Base-by-base conservation (phyloP, 495 filamentous ascomycete species). In the Parathielavia hyrcaniae region DNA sequence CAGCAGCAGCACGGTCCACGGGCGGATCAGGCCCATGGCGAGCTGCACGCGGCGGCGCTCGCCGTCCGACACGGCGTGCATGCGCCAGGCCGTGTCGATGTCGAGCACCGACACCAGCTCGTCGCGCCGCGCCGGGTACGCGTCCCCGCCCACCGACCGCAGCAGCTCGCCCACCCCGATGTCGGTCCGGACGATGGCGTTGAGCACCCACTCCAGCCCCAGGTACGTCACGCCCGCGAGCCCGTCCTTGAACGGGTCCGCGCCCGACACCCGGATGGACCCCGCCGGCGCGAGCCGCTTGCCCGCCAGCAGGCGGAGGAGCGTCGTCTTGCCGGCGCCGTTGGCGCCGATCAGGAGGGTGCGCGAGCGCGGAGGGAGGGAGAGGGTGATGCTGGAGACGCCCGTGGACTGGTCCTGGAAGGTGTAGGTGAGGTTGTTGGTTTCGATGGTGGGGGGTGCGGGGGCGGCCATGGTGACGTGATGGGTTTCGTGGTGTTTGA, bases 131-230 rank as follows among this genome's bases (percentile, higher is more conserved):
- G 80, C 83, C 2, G 86, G 80, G 72, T 88, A 97, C 64, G 77
- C 78, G 65, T 95, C 83, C 3, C 93, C 95, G 55, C 93, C 93
- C 2, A 98, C 88, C 13, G 86, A 90, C 36, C 80, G 72, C 19
- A 98, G 82, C 8, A 98, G 83, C 43, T 91, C 90, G 4, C 80
- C 81, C 4, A 98, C 91, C 41, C 87, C 89, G 59, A 98, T 96
- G 71, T 99, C 93, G 16, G 87, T 93, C 34, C 95, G 85, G 38
- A 97, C 95, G 64, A 97, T 95, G 36, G 85, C 86, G 75, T 97
- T 97, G n/a, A 97, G 83, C 13, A 97, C 95, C 95, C 95, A 99
- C 75, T 99, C 93, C 0, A 95, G 81, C 0, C 93, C 93, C 7
- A 99, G 86, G 71, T 99, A 99, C 49, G 91, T 96, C 26, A 99